phyloP scores from a whole-genome alignment of 1,284 basidiomycete genomes.

The Naganishia sp. region DNA sequence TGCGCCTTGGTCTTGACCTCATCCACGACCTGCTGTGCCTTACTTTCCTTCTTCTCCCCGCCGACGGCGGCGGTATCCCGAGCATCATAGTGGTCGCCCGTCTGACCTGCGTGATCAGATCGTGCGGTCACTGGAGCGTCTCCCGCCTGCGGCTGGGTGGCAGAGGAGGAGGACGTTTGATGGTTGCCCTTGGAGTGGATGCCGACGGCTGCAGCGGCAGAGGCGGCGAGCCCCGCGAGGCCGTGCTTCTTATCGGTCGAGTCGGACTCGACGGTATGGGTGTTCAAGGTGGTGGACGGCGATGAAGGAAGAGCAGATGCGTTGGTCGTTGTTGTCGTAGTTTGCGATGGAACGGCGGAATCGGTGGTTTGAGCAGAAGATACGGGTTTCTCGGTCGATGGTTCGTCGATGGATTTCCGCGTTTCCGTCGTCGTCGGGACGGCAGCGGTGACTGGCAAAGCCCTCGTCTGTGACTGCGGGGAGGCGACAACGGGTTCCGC shows the following conservation, averaged over 20 bases:
- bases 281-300: constrained; percentile 14
- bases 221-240: constrained; percentile 1
- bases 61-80: too few species aligned
- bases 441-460: constrained; percentile 24
- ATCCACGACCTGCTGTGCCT: not conserved
- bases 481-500: constrained; percentile 4
- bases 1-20: constrained; percentile 24
- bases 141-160: not conserved
- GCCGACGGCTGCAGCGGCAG: constrained; percentile 18
- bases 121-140: not conserved
- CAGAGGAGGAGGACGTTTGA: not conserved
- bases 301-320: not conserved
- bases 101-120: not conserved
- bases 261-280: not conserved
- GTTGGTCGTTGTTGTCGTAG: not conserved
- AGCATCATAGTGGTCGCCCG: not conserved
- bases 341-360: constrained; percentile 6
- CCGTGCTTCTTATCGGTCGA: constrained; percentile 35
- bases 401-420: constrained; percentile 26
- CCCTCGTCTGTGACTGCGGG: not conserved
- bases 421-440: constrained; percentile 15
- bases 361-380: constrained; percentile 2
- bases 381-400: constrained; percentile 35
- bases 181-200: constrained; percentile 9
- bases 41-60: not conserved